A percentile compares a stretch with the other conserved stretches of the same genome.
These are phyloP conservation scores for Dryadomyces quercus-mongolicae DNA, from an alignment of 2,329 filamentous ascomycete genomes.

Conservation along the genomic window DNA sequence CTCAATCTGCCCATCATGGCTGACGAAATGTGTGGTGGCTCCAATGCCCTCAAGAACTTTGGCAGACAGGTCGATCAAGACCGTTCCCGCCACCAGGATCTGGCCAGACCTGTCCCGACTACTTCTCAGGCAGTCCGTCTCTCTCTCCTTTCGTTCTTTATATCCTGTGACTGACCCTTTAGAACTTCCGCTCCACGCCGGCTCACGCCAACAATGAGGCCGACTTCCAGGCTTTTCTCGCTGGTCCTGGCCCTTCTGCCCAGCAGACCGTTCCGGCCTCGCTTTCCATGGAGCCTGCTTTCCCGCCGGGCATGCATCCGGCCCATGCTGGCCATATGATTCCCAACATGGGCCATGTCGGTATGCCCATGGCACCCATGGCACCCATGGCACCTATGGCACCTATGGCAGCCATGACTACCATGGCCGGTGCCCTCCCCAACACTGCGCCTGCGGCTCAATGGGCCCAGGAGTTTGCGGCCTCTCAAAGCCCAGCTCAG, in stretches of 20 bases:
- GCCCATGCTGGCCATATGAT: not conserved
- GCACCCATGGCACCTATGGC: not conserved
- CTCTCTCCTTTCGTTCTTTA: not conserved
- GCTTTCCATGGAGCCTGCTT: no score
- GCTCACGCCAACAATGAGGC: slow-evolving; percentile 4
- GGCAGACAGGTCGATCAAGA: slow-evolving; percentile 58
- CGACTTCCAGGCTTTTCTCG: slow-evolving; percentile 10
- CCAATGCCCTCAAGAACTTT: slow-evolving; percentile 57
- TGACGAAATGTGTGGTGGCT: slow-evolving; percentile 53
- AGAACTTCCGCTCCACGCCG: slow-evolving; percentile 10
- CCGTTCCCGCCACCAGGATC: slow-evolving; percentile 62
- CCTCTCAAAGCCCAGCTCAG: not conserved
- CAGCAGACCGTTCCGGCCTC: not conserved
- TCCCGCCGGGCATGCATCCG: not conserved
- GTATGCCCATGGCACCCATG: not conserved
- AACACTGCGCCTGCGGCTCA: not conserved
- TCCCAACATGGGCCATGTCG: not conserved
- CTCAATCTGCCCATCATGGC: slow-evolving; percentile 26
- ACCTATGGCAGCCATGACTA: not conserved
- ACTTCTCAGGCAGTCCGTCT: slow-evolving; percentile 4
- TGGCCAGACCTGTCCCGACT: slow-evolving; percentile 23
- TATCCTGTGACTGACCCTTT: not conserved
- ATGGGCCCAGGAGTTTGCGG: slow-evolving; percentile 10
- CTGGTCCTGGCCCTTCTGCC: not conserved
- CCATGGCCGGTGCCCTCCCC: not conserved